Percentiles rank a stretch among this genome's conserved stretches.
phyloP scores from a whole-genome alignment of 371 early-diverging fungal species.

The Apophysomyces variabilis region DNA sequence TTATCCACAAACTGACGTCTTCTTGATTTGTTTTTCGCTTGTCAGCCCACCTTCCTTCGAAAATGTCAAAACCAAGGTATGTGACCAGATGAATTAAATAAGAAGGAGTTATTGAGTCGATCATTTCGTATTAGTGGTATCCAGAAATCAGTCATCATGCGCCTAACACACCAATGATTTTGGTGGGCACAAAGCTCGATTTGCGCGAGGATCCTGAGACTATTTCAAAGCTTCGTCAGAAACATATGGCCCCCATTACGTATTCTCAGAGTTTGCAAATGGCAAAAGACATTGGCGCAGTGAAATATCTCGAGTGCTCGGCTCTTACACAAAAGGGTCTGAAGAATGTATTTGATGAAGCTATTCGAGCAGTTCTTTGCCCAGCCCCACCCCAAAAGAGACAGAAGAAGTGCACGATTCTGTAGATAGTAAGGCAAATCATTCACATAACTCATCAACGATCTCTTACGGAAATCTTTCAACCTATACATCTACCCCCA shows the following conservation, averaged over 20 bases:
- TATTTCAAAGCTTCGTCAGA: conserved; percentile 64
- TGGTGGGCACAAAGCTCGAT: conserved; percentile 78
- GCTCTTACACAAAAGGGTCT: conserved; percentile 87
- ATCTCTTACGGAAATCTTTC: conserved; percentile 5
- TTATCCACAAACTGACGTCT: conserved; percentile 90
- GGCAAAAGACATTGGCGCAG: conserved; percentile 80
- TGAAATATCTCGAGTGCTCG: conserved; percentile 88
- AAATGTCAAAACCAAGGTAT: conserved; percentile 82
- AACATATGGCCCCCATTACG: conserved; percentile 73
- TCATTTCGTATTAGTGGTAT: conserved; percentile 53
- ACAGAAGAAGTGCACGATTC: conserved; percentile 73
- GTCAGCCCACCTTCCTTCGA: conserved; percentile 80
- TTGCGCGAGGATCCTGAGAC: conserved; percentile 65
- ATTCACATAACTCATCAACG: neutral
- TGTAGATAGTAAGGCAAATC: conserved; percentile 46
- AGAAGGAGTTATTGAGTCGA: conserved; percentile 2
- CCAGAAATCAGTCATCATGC: conserved; percentile 69
- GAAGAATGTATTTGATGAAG: conserved; percentile 98
- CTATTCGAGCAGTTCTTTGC: conserved; percentile 92
- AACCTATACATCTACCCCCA: conserved; percentile 4
- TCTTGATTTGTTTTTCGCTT: conserved; percentile 86
- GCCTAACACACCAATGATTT: conserved; percentile 66
- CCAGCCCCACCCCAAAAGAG: conserved; percentile 58
- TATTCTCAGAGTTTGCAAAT: conserved; percentile 74
- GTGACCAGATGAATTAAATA: neutral